phyloP scores from a whole-genome alignment of 768 basidiomycete genomes.

The Russula vinacea region DNA sequence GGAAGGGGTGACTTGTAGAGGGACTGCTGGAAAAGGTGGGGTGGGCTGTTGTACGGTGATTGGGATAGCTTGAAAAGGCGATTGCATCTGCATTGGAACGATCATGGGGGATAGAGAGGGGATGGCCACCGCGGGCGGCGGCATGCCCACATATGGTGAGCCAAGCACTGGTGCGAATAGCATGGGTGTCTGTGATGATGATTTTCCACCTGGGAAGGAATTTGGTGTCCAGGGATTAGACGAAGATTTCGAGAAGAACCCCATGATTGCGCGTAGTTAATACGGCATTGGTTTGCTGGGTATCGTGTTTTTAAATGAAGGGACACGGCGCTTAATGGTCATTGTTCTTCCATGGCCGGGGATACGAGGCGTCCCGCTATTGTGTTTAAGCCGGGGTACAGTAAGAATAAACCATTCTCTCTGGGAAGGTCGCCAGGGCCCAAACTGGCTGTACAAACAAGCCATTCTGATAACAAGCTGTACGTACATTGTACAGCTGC shows the following conservation, averaged over 20 bases:
- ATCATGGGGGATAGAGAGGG: background rate
- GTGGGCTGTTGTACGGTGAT: background rate
- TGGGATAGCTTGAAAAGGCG: background rate
- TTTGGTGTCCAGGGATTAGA: conserved; percentile 3
- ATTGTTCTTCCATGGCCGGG: background rate
- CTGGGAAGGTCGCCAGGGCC: background rate
- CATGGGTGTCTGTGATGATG: background rate
- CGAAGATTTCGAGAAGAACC: background rate
- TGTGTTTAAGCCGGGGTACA: background rate
- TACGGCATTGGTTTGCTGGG: background rate
- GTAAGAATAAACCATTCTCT: background rate
- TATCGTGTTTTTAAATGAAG: conserved; percentile 4
- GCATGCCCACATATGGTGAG: background rate
- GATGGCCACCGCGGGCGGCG: background rate
- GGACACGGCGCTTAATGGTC: background rate
- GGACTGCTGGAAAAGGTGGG: background rate
- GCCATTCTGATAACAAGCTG: background rate
- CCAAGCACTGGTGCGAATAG: background rate
- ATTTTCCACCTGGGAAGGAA: conserved; percentile 7
- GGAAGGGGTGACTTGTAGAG: background rate
- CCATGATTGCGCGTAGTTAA: conserved; percentile 4
- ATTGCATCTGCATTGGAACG: background rate
- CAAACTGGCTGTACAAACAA: background rate
- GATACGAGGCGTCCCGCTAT: background rate
- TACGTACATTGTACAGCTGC: background rate